phyloP scores from a whole-genome alignment of 441 rosid species.

The Sinapis alba region DNA sequence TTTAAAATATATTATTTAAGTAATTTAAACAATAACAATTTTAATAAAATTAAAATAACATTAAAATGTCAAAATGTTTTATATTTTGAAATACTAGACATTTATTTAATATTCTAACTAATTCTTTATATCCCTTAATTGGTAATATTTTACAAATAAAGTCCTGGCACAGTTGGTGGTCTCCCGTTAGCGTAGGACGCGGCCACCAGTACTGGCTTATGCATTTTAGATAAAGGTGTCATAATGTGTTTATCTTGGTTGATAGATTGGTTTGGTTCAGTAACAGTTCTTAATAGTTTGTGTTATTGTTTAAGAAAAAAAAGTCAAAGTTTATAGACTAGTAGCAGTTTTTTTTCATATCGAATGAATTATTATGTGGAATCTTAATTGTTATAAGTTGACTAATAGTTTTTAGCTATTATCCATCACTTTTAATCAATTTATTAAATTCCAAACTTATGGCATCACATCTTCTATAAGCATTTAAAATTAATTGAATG shows the following conservation, averaged over 20 bases:
- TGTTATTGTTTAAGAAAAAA: background rate
- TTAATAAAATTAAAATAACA: background rate
- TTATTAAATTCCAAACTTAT: background rate
- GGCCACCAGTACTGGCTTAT: background rate
- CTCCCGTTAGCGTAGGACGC: conserved; percentile 9
- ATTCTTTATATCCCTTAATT: background rate
- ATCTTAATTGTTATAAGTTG: background rate
- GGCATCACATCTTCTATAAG: background rate
- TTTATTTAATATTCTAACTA: background rate
- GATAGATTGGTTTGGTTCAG: background rate
- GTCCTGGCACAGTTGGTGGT: background rate
- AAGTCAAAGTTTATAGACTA: background rate
- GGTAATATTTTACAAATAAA: background rate
- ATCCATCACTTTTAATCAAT: background rate
- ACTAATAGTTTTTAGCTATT: background rate
- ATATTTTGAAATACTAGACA: background rate
- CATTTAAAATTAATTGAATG: background rate
- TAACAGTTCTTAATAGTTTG: background rate
- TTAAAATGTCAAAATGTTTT: too few relatives aligned
- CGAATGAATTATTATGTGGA: background rate
- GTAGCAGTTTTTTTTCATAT: background rate
- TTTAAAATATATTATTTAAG: background rate
- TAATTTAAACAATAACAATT: background rate
- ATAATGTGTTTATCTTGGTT: background rate
- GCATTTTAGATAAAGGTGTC: conserved; percentile 5